Conservation (phyloP, 78 protist species). For the Dictyostelium citrinum region DNA sequence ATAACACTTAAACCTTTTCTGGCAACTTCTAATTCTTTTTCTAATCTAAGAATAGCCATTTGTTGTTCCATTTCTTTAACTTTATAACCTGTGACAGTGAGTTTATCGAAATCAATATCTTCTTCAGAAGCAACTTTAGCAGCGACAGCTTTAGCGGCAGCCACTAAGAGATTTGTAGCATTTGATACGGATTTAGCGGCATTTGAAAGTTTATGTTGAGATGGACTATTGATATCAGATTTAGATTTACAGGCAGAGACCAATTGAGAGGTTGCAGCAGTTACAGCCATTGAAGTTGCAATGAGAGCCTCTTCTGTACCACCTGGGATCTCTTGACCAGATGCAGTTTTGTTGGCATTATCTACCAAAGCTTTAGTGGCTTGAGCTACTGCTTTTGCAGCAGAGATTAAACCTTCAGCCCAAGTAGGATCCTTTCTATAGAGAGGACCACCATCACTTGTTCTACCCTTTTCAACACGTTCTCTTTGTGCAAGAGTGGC, state of each 20-base stretch:
- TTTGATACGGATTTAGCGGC: constrained; percentile 65
- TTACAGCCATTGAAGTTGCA: constrained; percentile 81
- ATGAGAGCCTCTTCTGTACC: constrained; percentile 78
- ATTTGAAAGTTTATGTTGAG: constrained; percentile 77
- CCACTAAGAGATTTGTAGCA: constrained; percentile 63
- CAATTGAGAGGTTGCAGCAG: constrained; percentile 86
- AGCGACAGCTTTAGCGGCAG: constrained; percentile 77
- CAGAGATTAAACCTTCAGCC: constrained; percentile 88
- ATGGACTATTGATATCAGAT: constrained; percentile 74
- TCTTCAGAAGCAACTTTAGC: constrained; percentile 55
- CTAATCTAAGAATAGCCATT: constrained; percentile 73
- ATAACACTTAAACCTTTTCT: constrained; percentile 72
- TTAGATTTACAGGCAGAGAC: constrained; percentile 83
- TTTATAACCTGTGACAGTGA: constrained; percentile 56
- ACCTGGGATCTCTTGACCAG: constrained; percentile 75
- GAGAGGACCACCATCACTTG: constrained; percentile 55
- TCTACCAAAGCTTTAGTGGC: constrained; percentile 79
- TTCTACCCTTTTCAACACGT: constrained; percentile 75
- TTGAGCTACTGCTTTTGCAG: constrained; percentile 87
- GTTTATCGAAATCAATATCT: constrained; percentile 47
- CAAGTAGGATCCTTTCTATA: constrained; percentile 84
- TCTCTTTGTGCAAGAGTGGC: constrained; percentile 88
- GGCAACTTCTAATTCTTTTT: constrained; percentile 80
- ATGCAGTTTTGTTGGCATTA: constrained; percentile 85
- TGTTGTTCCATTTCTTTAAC: constrained; percentile 84